These are phyloP conservation scores for Diphasiastrum complanatum DNA, from an alignment of 83 land plant species.

Conservation along the genomic window DNA sequence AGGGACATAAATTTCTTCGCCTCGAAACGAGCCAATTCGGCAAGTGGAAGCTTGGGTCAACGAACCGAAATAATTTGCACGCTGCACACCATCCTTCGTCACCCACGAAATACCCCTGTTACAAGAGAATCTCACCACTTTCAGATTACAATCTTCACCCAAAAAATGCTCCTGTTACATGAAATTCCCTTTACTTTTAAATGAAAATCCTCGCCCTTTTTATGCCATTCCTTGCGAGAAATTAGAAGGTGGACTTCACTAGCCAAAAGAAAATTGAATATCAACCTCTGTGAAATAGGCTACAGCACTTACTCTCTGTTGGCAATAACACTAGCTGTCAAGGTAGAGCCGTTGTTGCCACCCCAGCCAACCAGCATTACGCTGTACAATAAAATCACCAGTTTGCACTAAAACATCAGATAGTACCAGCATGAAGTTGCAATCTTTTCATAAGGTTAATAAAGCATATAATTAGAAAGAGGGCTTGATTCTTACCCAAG, in stretches of 20 bases:
- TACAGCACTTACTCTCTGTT: constrained; percentile 76
- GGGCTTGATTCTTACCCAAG: constrained; percentile 54
- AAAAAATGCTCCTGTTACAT: neutral
- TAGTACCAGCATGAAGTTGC: neutral
- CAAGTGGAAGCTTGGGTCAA: constrained; percentile 86
- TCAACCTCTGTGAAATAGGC: neutral
- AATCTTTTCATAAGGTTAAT: neutral
- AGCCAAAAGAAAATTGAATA: neutral
- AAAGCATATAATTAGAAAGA: neutral
- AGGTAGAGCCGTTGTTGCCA: constrained; percentile 92
- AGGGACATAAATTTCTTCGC: constrained; percentile 95
- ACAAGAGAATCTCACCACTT: neutral
- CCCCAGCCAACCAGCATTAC: constrained; percentile 99
- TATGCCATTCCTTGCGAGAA: neutral
- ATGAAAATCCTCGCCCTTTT: neutral
- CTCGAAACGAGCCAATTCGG: constrained; percentile 78
- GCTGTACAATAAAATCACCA: constrained; percentile 30
- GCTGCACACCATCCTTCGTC: constrained; percentile 92
- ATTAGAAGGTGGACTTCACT: neutral
- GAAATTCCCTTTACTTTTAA: neutral
- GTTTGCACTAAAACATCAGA: neutral
- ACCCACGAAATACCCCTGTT: constrained; percentile 84
- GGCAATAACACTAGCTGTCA: constrained; percentile 91
- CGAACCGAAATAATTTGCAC: constrained; percentile 92
- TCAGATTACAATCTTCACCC: neutral